Conservation (phyloP, 2,329 filamentous ascomycete genomes). For the Xylariaceae sp. region DNA sequence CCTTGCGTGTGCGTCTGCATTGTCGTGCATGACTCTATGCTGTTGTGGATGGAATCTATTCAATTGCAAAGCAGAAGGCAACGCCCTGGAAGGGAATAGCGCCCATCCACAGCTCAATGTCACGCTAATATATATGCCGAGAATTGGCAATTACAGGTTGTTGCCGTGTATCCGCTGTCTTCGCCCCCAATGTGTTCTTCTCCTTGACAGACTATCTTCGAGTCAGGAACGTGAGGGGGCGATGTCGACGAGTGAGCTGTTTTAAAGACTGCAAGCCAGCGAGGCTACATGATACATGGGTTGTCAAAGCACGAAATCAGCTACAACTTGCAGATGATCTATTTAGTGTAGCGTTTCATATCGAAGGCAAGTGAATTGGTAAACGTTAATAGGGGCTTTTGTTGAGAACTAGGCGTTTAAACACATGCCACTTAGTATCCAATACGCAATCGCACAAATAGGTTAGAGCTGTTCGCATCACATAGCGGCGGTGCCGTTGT, state of each 20-base stretch:
- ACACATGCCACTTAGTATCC: conserved; percentile 5
- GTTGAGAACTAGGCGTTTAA: conserved; percentile 8
- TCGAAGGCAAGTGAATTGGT: neutral
- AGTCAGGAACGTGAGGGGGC: neutral
- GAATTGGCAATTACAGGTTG: conserved; percentile 18
- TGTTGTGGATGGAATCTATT: conserved; percentile 17
- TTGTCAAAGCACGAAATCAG: neutral
- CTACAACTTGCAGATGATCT: conserved; percentile 7
- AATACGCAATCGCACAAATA: neutral
- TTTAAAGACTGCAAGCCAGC: neutral
- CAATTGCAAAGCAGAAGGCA: conserved; percentile 4
- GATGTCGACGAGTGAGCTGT: neutral
- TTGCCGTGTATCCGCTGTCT: conserved; percentile 21
- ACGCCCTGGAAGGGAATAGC: conserved; percentile 3
- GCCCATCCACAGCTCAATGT: conserved; percentile 16
- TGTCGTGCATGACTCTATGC: conserved; percentile 14
- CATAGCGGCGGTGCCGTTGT: neutral
- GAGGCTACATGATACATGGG: neutral
- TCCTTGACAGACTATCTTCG: conserved; percentile 3
- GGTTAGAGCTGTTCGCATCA: conserved; percentile 11
- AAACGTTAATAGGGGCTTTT: neutral
- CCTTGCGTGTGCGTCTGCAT: conserved; percentile 28
- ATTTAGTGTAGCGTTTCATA: conserved; percentile 6
- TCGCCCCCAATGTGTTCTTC: conserved; percentile 26
- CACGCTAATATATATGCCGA: conserved; percentile 23